These are phyloP conservation scores for Cucurbita pepo DNA, from an alignment of 306 rosid species.

Conservation along the genomic window DNA sequence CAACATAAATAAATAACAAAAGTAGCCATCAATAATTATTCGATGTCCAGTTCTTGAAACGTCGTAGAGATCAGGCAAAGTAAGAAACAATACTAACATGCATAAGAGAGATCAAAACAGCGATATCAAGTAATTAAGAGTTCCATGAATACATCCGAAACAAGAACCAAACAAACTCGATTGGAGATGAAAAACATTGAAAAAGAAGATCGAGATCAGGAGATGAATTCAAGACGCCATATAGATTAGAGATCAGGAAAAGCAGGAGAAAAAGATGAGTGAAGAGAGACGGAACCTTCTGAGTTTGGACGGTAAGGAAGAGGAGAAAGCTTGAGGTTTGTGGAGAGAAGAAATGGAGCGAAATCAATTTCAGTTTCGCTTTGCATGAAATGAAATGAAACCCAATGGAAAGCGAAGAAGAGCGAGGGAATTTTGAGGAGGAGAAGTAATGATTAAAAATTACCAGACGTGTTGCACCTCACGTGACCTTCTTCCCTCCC, in stretches of 20 bases:
- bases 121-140: neutral
- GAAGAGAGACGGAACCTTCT: neutral
- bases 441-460: neutral
- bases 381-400: neutral
- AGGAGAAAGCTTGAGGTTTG: neutral
- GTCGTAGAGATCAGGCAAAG: neutral
- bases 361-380: neutral
- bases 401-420: neutral
- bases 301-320: too few relatives aligned
- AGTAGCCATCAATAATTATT: neutral
- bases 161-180: neutral
- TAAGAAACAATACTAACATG: neutral
- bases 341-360: neutral
- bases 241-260: neutral
- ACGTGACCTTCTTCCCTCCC: conserved; percentile 19
- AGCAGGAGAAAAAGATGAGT: neutral
- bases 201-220: neutral
- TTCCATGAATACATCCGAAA: neutral
- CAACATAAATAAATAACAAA: neutral
- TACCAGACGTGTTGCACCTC: conserved; percentile 7
- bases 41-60: neutral
- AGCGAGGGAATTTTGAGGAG: neutral
- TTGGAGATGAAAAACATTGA: too few relatives aligned
- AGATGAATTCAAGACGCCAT: neutral
- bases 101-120: too few relatives aligned